Evolutionary conservation across 2,329 filamentous ascomycete genomes (phyloP).

Genomic region (Mycosphaerella sp.): DNA sequence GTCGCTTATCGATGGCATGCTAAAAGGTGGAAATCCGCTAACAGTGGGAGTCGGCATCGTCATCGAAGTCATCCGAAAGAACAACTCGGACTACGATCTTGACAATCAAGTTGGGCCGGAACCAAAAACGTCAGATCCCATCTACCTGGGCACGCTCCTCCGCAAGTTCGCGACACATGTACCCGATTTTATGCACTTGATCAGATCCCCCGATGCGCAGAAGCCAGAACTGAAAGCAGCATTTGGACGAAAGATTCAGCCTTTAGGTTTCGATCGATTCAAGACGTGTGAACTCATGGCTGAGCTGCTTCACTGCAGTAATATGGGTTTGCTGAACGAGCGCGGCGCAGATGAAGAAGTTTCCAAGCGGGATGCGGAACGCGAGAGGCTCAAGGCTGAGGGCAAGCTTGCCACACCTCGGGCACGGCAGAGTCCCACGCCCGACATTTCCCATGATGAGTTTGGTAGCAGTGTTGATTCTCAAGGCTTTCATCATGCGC

Average conservation of each 20-base stretch:
- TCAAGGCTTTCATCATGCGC: slow-evolving; percentile 47
- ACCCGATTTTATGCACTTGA: slow-evolving; percentile 86
- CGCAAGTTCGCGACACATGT: slow-evolving; percentile 86
- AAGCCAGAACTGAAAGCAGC: slow-evolving; percentile 74
- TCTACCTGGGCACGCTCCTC: slow-evolving; percentile 86
- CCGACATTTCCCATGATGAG: slow-evolving; percentile 40
- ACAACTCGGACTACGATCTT: slow-evolving; percentile 97
- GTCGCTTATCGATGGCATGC: slow-evolving; percentile 83
- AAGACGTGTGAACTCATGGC: slow-evolving; percentile 99
- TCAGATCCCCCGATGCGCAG: slow-evolving; percentile 69
- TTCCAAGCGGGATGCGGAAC: slow-evolving; percentile 68
- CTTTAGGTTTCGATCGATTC: slow-evolving; percentile 93
- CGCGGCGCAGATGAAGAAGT: slow-evolving; percentile 83
- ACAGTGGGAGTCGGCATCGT: slow-evolving; percentile 96
- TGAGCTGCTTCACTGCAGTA: slow-evolving; percentile 93
- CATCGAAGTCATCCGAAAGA: slow-evolving; percentile 98
- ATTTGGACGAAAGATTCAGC: slow-evolving; percentile 86
- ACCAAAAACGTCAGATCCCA: slow-evolving; percentile 81
- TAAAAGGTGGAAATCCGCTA: slow-evolving; percentile 84
- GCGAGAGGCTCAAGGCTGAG: slow-evolving; percentile 70
- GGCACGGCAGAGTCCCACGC: slow-evolving; percentile 52
- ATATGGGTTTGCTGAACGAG: slow-evolving; percentile 95
- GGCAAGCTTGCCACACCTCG: slow-evolving; percentile 61
- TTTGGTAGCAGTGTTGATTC: slow-evolving; percentile 49
- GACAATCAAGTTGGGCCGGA: slow-evolving; percentile 79